Base-by-base conservation (phyloP, 2,329 filamentous ascomycete species). In the Pestalotiopsis sp. region DNA sequence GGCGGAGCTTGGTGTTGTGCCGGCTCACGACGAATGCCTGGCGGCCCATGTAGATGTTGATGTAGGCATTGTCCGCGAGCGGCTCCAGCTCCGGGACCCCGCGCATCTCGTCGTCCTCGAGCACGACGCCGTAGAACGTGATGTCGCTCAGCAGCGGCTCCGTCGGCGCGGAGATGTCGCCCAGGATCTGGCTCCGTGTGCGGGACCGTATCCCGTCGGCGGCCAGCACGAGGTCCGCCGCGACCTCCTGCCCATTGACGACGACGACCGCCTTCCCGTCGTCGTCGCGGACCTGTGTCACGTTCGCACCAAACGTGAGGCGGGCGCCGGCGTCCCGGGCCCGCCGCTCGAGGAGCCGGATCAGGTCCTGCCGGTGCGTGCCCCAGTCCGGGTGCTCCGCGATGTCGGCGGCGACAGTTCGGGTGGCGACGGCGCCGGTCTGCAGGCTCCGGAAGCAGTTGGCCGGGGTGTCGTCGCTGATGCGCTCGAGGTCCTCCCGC, bases 41-140 rank as follows among this genome's bases (percentile, higher is more conserved):
- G 49, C 59, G 25, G 4, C 68, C 68, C 64, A 69, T 64, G 23
- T 67, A 69, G 7, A 69, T 38, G 45, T 69, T 69, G 17, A 69
- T 27, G 49, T 64, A 64, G n/a, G 38, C 58, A 17, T 67, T 36
- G 4, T 49, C 64, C 13, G 14, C 25, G 36, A 69, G 64, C 7
- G 57, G 27, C 25, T 57, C 14, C 20, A 69, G 36, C 27, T 67
- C 64, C 11, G 64, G n/a, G 2, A 39, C 23, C 23, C 2, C 20
- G 13, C 20, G 13, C 39, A 64, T 63, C 20, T 56, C 31, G 14
- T n/a, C 56, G 1, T 61, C 14, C 1, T 52, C 41, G 4, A 69
- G 41, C 41, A 59, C 52, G 25, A 67, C 23, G 20, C 68, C 68
- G 31, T 67, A 69, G 17, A 69, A 39, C 4, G 68, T 69, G 12